Evolutionary conservation across 352 stramenopile genomes (phyloP), one percentile per base, ranked within the genome.

Genomic region (Globisporangium viniferum): DNA sequence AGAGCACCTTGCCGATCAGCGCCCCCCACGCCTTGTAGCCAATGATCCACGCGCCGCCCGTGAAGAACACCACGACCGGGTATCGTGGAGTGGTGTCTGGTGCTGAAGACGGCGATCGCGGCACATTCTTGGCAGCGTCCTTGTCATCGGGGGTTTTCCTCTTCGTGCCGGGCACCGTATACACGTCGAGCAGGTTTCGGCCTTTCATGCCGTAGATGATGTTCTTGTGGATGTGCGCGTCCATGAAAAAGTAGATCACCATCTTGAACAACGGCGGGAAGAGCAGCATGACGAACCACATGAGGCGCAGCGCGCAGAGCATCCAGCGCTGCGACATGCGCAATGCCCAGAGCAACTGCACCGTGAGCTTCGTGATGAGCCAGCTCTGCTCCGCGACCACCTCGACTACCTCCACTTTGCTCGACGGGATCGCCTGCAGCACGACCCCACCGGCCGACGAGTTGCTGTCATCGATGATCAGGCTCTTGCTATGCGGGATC

Each of bases 1-100:
- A 82, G 15, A 97, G 65, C 1, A 87, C 86, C 29, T 89, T 81
- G 62, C 84, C 92, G 65, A 98, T 84, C 12, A 98, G 76, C 2
- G 90, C 77, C 5, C 90, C 91, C 92, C 92, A 98, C 24, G 90
- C 92, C 76, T 97, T 97, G 78, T 98, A 97, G 4, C 93, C 91
- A 49, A 98, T 98, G 68, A 97, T 97, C 91, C 91, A 98, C 8
- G 91, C 86, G 36, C 91, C 93, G 36, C 93, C 93, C 8, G 86
- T 91, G 12, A 97, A 78, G 67, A 98, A 98, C 20, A 98, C 82
- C 0, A 98, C 75, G 8, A 98, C 91, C 1, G 93, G 92, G 41
- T 77, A 75, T 29, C 66, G 72, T n/a, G 67, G 71, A 20, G 78
- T 27, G 31, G 80, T 27, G 20, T 62, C 56, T 27, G 56, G 27